These are phyloP conservation scores for Sordariomycetes sp. DNA, from an alignment of 2,329 filamentous ascomycete genomes.

Conservation along the genomic window DNA sequence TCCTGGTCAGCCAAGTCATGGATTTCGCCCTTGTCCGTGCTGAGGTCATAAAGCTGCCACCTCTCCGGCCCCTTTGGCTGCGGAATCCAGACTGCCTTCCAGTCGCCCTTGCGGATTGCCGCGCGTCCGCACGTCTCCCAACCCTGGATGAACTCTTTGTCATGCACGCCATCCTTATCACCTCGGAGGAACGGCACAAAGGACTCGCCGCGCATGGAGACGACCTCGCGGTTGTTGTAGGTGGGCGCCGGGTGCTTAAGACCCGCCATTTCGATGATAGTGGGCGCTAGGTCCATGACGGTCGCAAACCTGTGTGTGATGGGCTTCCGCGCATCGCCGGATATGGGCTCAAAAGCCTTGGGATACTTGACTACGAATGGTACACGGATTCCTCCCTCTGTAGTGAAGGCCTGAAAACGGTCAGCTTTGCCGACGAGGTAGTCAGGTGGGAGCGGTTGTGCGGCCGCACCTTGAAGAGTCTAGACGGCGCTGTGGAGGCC, in stretches of 20 bases:
- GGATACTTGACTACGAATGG: conserved; percentile 28
- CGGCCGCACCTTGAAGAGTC: conserved; percentile 17
- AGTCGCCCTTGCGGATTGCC: conserved; percentile 19
- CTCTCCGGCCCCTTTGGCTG: conserved; percentile 12
- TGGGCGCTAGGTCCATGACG: conserved; percentile 30
- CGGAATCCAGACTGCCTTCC: conserved; percentile 17
- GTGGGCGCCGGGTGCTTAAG: conserved; percentile 19
- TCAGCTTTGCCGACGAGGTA: not conserved
- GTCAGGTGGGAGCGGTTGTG: not conserved
- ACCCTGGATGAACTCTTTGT: conserved; percentile 11
- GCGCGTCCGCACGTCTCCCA: conserved; percentile 20
- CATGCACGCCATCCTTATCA: conserved; percentile 20
- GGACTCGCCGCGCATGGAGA: conserved; percentile 29
- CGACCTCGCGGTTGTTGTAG: conserved; percentile 30
- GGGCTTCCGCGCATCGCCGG: not conserved
- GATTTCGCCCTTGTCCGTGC: conserved; percentile 17
- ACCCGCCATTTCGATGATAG: conserved; percentile 28
- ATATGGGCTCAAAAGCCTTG: conserved; percentile 8
- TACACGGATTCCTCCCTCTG: conserved; percentile 35
- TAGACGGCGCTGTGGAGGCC: conserved; percentile 21
- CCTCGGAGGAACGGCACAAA: conserved; percentile 9
- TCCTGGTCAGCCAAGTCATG: conserved; percentile 13
- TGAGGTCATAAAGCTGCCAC: conserved; percentile 20
- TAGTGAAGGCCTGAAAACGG: conserved; percentile 16
- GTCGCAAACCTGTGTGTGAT: conserved; percentile 32